Base-by-base conservation (phyloP, 768 basidiomycete genomes). In the Collybia nuda region DNA sequence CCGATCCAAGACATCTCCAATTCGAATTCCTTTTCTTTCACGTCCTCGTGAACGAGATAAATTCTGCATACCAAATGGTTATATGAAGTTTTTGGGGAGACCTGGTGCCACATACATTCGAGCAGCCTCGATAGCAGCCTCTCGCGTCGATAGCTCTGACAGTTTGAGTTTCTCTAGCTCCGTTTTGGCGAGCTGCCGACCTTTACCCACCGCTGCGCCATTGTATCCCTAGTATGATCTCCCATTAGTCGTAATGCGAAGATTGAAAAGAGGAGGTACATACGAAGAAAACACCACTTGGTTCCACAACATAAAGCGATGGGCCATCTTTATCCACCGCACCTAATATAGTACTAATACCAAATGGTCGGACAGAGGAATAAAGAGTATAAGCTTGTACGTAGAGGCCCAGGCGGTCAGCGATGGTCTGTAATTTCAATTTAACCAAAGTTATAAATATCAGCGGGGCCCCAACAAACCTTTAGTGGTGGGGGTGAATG, bases 1-100 rank as follows among this genome's bases (percentile, higher is more conserved):
- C 93, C 84, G 51, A 98, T 85, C 97, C 97, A 99, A 29, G 94
- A 90, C 80, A 99, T 83, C 70, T 99, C 97, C 22, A 99, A 81
- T 65, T 98, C 97, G 56, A 99, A 98, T 44, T 95, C 91, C 65
- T 98, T 98, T 73, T 98, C 95, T 69, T 98, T 97, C 54, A 90
- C 86, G 65, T 98, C 97, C 55, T 98, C 96, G 63, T 99, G 97
- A 14, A 97, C 94, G 36, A 93, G 82, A 70, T 99, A 93, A 65
- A 98, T 96, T 65, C 96, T 99, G 65, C 6, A 45, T 38, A 32
- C 12, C 28, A 39, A 12, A 40, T 21, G 40, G 24, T 12, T 26
- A 19, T 24, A 28, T 39, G 43, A 26, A 18, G 40, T 19, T 0
- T 17, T 18, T 18, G 23, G 35, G 18, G 14, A 35, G 49, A 6